These are phyloP conservation scores for Schwanniomyces sp. DNA, from an alignment of 805 yeast genomes.

Conservation along the genomic window DNA sequence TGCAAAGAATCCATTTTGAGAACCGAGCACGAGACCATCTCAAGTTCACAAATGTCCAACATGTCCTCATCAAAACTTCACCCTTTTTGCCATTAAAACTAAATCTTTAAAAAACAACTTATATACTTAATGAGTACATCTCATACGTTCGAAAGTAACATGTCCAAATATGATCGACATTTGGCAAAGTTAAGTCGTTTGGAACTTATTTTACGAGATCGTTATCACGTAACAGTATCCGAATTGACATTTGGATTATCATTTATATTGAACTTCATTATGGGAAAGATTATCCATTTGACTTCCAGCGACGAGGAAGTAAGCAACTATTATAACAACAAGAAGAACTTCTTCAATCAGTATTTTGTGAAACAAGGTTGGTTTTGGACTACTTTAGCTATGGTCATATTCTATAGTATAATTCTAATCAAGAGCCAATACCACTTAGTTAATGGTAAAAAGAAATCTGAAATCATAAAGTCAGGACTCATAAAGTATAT, in stretches of 20 bases:
- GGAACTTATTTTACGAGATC: background rate
- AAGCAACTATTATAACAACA: constrained; percentile 54
- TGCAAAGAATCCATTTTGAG: no score
- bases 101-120: background rate
- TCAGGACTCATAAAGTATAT: constrained; percentile 43
- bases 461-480: constrained; percentile 6
- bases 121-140: background rate
- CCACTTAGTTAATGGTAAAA: constrained; percentile 5
- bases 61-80: no score
- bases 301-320: constrained; percentile 47
- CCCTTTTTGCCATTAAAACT: background rate
- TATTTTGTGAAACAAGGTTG: constrained; percentile 87
- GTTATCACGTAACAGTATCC: constrained; percentile 13
- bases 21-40: no score
- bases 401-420: constrained; percentile 25
- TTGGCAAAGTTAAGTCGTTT: background rate
- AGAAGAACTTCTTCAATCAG: constrained; percentile 68
- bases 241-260: constrained; percentile 32
- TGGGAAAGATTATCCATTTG: constrained; percentile 52
- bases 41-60: no score
- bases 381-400: constrained; percentile 70
- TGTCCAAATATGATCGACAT: constrained; percentile 11
- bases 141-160: constrained; percentile 2
- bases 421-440: constrained; percentile 8
- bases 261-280: constrained; percentile 39